Conservation (phyloP, 306 rosid genomes). For the Prosopis cineraria region DNA sequence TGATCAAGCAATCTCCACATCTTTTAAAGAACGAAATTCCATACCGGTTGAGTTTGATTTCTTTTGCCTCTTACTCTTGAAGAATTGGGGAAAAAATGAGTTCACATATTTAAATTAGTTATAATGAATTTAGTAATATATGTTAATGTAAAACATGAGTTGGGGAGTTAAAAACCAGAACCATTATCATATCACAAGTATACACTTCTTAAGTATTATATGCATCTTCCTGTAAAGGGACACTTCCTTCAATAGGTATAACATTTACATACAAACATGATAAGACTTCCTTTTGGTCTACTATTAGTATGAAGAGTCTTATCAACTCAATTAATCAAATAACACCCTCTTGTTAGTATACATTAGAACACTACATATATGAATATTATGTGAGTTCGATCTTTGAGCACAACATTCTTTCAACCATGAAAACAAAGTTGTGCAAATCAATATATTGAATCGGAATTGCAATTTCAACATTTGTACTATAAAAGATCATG, state of each 20-base stretch:
- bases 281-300: not conserved
- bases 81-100: too few relatives aligned
- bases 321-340: not conserved
- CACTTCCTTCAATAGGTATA: not conserved
- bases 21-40: too few relatives aligned
- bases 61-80: too few relatives aligned
- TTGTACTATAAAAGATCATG: not conserved
- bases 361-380: not conserved
- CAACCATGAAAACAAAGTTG: not conserved
- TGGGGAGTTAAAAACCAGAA: constrained; percentile 12
- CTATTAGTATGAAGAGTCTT: not conserved
- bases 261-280: not conserved
- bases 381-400: not conserved
- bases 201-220: constrained; percentile 1
- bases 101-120: constrained; percentile 23
- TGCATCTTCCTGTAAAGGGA: not conserved
- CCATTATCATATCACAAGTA: constrained; percentile 11
- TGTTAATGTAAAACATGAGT: not conserved
- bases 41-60: too few relatives aligned
- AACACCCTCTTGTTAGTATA: not conserved
- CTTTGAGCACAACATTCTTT: not conserved
- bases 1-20: too few relatives aligned
- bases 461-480: not conserved
- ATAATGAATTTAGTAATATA: constrained; percentile 9
- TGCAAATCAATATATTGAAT: too few relatives aligned